Percentiles rank a stretch among this genome's conserved stretches.
These are phyloP conservation scores for Ophiobolus disseminans DNA, from an alignment of 2,329 filamentous ascomycete species.

Conservation along the genomic window DNA sequence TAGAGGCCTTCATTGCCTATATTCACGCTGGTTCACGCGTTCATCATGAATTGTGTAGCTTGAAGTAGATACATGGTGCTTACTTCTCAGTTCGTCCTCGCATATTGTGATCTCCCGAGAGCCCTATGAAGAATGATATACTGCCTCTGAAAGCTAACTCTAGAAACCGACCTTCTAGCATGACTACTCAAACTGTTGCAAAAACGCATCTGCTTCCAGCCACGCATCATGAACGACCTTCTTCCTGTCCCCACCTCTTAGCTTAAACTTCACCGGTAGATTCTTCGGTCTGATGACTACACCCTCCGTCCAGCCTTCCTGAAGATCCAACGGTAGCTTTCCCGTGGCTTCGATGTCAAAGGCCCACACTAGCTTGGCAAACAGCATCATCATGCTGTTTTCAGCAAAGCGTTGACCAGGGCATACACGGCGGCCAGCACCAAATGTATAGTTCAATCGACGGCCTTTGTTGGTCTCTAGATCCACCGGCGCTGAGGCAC, in stretches of 20 bases:
- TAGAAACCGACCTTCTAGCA: too few species aligned
- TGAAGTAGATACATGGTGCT: too few species aligned
- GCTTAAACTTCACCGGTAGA: neutral
- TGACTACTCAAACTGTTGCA: conserved; percentile 1
- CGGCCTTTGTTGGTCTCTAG: conserved; percentile 55
- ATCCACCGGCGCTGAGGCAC: conserved; percentile 62
- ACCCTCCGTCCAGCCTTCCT: neutral
- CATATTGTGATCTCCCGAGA: too few species aligned
- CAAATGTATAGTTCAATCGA: conserved; percentile 11
- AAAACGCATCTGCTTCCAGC: neutral
- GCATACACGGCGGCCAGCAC: conserved; percentile 13
- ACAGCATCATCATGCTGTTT: neutral
- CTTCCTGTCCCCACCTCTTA: neutral
- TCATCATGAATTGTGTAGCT: too few species aligned
- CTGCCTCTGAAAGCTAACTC: too few species aligned
- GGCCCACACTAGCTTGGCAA: neutral
- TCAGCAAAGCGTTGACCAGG: conserved; percentile 12
- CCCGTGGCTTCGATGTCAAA: neutral
- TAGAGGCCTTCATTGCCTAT: too few species aligned
- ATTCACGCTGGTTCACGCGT: too few species aligned
- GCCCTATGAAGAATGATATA: too few species aligned
- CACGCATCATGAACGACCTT: neutral
- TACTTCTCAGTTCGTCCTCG: too few species aligned
- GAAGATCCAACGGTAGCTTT: neutral
- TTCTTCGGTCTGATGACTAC: neutral